Conservation (phyloP, 345 rosid species). For the Cardamine chenopodiifolia region DNA sequence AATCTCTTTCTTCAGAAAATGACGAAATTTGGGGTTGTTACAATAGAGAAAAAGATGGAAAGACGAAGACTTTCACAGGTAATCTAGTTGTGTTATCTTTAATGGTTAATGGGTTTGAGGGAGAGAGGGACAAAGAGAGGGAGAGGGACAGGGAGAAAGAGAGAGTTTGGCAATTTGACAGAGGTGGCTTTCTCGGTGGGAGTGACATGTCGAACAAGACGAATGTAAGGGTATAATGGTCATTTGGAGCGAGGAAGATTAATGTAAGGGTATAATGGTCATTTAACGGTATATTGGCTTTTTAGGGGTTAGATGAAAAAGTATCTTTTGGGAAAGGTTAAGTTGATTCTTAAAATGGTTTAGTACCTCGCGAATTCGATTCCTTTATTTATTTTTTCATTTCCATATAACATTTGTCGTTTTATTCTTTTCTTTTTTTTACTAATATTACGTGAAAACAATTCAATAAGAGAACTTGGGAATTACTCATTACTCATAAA, state of each 20-base stretch:
- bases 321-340: slow-evolving; percentile 31
- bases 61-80: slow-evolving; percentile 39
- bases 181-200: slow-evolving; percentile 37
- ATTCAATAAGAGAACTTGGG: slow-evolving; percentile 20
- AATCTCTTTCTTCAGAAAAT: slow-evolving; percentile 6
- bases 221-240: slow-evolving; percentile 36
- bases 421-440: not conserved
- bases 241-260: slow-evolving; percentile 39
- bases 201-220: slow-evolving; percentile 44
- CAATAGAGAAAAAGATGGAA: slow-evolving; percentile 18
- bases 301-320: slow-evolving; percentile 29
- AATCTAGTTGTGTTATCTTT: slow-evolving; percentile 21
- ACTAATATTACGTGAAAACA: not conserved
- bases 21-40: slow-evolving; percentile 20
- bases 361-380: slow-evolving; percentile 29
- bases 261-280: slow-evolving; percentile 37
- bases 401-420: not conserved
- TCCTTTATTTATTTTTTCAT: not conserved
- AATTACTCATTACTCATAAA: slow-evolving; percentile 4
- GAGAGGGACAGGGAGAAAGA: slow-evolving; percentile 20
- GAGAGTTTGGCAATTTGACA: slow-evolving; percentile 33
- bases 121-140: not conserved
- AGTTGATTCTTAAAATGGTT: slow-evolving; percentile 27
- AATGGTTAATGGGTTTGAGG: slow-evolving; percentile 27
- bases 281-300: too few relatives aligned